Base-by-base conservation (phyloP, 106 monocot species). In the Dendrobium nobile region DNA sequence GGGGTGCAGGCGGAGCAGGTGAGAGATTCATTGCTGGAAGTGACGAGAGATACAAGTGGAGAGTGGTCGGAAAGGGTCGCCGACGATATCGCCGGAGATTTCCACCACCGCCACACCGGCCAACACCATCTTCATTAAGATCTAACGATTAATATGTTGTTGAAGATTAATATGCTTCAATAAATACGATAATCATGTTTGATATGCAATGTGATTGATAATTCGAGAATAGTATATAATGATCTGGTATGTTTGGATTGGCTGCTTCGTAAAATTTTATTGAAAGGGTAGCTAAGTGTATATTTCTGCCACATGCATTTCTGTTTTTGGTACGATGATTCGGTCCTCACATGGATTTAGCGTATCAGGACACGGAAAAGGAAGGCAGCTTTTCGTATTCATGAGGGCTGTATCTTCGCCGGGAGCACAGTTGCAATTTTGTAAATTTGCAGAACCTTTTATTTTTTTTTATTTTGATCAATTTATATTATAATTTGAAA, bases 1-100 rank as follows among this genome's bases (percentile, higher is more conserved):
- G 81, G 80, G 77, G 83, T 98, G 77, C 91, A 95, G 43, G 93
- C 91, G 4, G 95, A 95, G n/a, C 85, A 91, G 79, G 90, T 99
- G 80, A 90, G 88, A 84, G 86, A 93, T 33, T 99, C 99, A 8
- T 78, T 99, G 85, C 82, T 99, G 31, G 88, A 93, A 87, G 79
- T 93, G 40, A 93, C 91, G 5, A 80, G 88, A 10, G 76, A 87
- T 26, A 24, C 89, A 7, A 80, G 10, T 24, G 79, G 31, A 55
- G 79, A 37, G n/a, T 79, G 87, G 90, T 15, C 72, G 3, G 87
- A 85, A 72, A 37, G 56, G 27, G 78, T 40, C 78, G 37, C 45
- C 42, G 41, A 41, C 7, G 80, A 33, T 26, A 45, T n/a, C 4
- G 45, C 17, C 2, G 77, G 73, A 7, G 48, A 85, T 42, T 26